Conservation (phyloP, 371 early-diverging fungal species). For the Mucor saturninus region DNA sequence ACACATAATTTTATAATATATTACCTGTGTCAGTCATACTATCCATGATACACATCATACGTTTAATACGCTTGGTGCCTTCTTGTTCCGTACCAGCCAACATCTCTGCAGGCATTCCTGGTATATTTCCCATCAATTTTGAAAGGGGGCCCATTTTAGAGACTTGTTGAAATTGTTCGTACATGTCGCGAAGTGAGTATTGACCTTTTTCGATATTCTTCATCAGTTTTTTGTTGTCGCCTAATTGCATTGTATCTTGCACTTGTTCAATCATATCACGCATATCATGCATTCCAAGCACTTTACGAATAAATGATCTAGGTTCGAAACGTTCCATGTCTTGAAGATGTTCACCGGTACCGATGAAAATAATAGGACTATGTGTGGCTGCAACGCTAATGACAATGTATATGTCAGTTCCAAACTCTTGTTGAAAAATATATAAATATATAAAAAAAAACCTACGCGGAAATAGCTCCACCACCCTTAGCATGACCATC, state of each 20-base stretch:
- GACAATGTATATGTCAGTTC: background rate
- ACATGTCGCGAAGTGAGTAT: constrained; percentile 98
- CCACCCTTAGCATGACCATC: constrained; percentile 99
- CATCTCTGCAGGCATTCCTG: constrained; percentile 92
- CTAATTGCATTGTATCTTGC: constrained; percentile 83
- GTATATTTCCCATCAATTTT: constrained; percentile 98
- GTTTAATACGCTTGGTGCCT: constrained; percentile 80
- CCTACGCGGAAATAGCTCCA: constrained; percentile 98
- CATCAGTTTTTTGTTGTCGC: constrained; percentile 87
- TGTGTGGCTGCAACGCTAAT: constrained; percentile 94
- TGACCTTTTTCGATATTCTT: constrained; percentile 92
- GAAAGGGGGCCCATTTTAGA: constrained; percentile 92
- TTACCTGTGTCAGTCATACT: constrained; percentile 90
- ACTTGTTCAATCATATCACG: constrained; percentile 94
- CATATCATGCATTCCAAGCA: constrained; percentile 98
- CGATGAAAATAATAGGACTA: constrained; percentile 98
- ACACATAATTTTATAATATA: background rate
- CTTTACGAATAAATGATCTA: constrained; percentile 93
- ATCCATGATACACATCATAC: constrained; percentile 97
- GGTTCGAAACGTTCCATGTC: constrained; percentile 97
- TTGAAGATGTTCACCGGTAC: constrained; percentile 98
- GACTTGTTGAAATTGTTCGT: constrained; percentile 96
- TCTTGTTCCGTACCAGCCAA: constrained; percentile 80
- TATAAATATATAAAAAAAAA: background rate
- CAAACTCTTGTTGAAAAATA: too few species aligned